Conservation (phyloP, 2,329 filamentous ascomycete genomes). For the Botrytis byssoidea region DNA sequence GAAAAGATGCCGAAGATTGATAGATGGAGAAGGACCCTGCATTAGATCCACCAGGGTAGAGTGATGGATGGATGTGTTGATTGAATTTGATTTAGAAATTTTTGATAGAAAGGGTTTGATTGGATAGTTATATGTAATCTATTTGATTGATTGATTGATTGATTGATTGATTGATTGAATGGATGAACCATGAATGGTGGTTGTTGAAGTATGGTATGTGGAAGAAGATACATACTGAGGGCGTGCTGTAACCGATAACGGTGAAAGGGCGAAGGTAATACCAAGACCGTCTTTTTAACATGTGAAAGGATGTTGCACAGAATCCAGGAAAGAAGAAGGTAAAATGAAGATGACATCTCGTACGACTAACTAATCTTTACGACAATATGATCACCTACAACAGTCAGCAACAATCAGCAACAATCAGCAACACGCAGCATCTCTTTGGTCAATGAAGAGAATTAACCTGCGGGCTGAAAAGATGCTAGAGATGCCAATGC, state of each 20-base stretch:
- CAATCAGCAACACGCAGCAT: not conserved
- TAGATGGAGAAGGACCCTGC: slow-evolving; percentile 7
- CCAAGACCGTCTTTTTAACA: not conserved
- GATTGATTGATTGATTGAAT: not conserved
- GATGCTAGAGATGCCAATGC: not conserved
- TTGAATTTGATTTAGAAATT: not conserved
- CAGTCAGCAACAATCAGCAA: not conserved
- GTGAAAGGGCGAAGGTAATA: not conserved
- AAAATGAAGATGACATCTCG: not conserved
- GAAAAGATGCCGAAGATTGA: not conserved
- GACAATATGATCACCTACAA: not conserved
- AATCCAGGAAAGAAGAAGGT: no score
- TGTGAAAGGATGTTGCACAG: not conserved
- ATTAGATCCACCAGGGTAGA: not conserved
- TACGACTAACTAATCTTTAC: not conserved
- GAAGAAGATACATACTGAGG: not conserved
- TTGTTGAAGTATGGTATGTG: not conserved
- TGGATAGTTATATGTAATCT: not conserved
- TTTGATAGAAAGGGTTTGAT: not conserved
- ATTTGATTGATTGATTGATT: not conserved
- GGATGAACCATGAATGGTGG: not conserved
- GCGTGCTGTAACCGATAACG: not conserved
- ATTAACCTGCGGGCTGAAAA: not conserved
- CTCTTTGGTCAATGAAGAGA: not conserved
- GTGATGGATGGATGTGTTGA: not conserved